Evolutionary conservation across 164 flowering plant species (phyloP).

Genomic region (Stephania cephalantha): DNA sequence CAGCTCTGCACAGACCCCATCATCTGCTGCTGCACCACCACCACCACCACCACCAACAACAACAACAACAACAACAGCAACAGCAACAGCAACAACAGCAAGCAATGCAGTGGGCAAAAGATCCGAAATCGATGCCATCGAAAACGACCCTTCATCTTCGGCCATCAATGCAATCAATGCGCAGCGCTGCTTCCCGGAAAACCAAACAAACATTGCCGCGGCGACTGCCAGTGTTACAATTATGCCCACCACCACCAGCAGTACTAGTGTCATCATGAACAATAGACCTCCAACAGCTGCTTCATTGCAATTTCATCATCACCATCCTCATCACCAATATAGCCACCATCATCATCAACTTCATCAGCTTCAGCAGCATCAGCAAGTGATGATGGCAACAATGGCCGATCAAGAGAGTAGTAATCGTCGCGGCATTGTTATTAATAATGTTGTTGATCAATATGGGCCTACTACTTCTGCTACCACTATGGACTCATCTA

Average conservation of each 20-base stretch:
- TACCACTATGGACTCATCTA: slow-evolving; percentile 4
- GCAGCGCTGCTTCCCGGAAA: slow-evolving; percentile 40
- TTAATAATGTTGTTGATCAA: slow-evolving; percentile 4
- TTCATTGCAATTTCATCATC: background rate
- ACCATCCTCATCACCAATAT: background rate
- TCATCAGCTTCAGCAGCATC: slow-evolving; percentile 11
- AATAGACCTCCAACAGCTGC: no score
- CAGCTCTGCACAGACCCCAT: slow-evolving; percentile 43
- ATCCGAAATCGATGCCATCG: slow-evolving; percentile 33
- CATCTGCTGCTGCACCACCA: slow-evolving; percentile 18
- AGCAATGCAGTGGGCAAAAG: slow-evolving; percentile 27
- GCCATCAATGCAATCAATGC: slow-evolving; percentile 42
- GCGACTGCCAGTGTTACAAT: background rate
- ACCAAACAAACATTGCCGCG: slow-evolving; percentile 24
- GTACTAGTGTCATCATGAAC: background rate
- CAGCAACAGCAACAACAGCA: slow-evolving; percentile 35
- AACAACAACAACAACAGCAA: slow-evolving; percentile 25
- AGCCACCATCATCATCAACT: background rate
- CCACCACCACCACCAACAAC: slow-evolving; percentile 13
- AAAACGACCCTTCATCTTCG: slow-evolving; percentile 49
- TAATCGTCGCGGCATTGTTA: background rate
- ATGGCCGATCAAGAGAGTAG: background rate
- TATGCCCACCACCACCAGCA: background rate
- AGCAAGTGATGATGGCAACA: background rate
- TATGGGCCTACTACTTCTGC: slow-evolving; percentile 11